Percentiles rank a stretch among this genome's conserved stretches.
Evolutionary conservation across 495 filamentous ascomycete species (phyloP).

Genomic region (Coniosporium apollinis): DNA sequence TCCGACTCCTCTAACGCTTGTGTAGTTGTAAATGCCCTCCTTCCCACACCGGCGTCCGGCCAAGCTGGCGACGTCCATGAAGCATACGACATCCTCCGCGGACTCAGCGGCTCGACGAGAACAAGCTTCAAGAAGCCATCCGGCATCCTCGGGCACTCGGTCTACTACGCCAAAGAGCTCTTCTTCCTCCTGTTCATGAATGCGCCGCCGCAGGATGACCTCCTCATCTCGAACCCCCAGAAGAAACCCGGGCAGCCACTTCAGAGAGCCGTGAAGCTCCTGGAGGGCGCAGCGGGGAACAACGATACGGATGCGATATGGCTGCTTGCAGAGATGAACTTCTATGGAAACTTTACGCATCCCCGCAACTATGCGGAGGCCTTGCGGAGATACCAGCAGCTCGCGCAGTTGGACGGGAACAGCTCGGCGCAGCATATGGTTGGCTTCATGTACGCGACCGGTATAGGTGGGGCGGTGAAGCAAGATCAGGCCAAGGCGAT

Average conservation of each 20-base stretch:
- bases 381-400: slow-evolving; percentile 62
- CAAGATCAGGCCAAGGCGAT: slow-evolving; percentile 84
- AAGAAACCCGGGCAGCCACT: slow-evolving; percentile 19
- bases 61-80: slow-evolving; percentile 12
- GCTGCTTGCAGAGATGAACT: slow-evolving; percentile 85
- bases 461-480: slow-evolving; percentile 66
- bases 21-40: neutral
- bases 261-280: slow-evolving; percentile 44
- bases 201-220: slow-evolving; percentile 17
- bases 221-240: slow-evolving; percentile 15
- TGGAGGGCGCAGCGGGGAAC: slow-evolving; percentile 56
- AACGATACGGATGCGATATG: slow-evolving; percentile 81
- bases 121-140: slow-evolving; percentile 20
- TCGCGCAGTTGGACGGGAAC: slow-evolving; percentile 69
- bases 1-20: neutral
- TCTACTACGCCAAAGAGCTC: slow-evolving; percentile 28
- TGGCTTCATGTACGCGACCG: slow-evolving; percentile 91
- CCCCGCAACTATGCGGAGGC: slow-evolving; percentile 70
- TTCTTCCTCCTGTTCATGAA: slow-evolving; percentile 31
- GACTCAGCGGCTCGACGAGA: slow-evolving; percentile 16
- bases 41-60: neutral
- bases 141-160: slow-evolving; percentile 20
- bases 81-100: slow-evolving; percentile 17
- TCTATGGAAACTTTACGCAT: slow-evolving; percentile 86
- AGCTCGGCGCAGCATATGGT: slow-evolving; percentile 87